These are phyloP conservation scores for Colletotrichum costaricense DNA, from an alignment of 2,329 filamentous ascomycete genomes.

Conservation along the genomic window DNA sequence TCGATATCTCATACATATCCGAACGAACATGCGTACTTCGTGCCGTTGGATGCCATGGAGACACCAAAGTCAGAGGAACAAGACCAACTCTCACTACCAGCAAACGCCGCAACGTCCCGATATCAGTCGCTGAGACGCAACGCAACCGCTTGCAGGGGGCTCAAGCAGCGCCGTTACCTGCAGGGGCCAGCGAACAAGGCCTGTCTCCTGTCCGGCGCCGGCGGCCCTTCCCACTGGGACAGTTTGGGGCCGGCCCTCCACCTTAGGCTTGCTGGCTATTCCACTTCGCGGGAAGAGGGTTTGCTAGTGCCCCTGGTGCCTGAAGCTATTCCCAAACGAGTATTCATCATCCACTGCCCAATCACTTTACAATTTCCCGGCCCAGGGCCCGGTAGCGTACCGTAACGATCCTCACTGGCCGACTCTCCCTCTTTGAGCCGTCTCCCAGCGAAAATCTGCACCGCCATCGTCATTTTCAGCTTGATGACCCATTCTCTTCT, in stretches of 20 bases:
- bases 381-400: slow-evolving; percentile 8
- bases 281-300: slow-evolving; percentile 19
- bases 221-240: slow-evolving; percentile 21
- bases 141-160: slow-evolving; percentile 10
- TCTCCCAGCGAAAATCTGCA: slow-evolving; percentile 21
- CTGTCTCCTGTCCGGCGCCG: not conserved
- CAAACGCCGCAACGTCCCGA: not conserved
- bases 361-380: slow-evolving; percentile 33
- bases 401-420: slow-evolving; percentile 18
- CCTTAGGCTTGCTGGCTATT: not conserved
- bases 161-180: not conserved
- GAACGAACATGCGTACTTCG: too few relatives aligned
- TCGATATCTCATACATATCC: not conserved
- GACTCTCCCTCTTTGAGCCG: slow-evolving; percentile 3
- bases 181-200: not conserved
- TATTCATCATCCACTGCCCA: slow-evolving; percentile 24
- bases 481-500: not conserved
- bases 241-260: not conserved
- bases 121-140: slow-evolving; percentile 11
- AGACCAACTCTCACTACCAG: not conserved
- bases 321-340: slow-evolving; percentile 27
- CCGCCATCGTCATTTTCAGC: slow-evolving; percentile 4
- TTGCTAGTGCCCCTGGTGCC: slow-evolving; percentile 27
- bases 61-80: not conserved
- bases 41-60: not conserved